Evolutionary conservation across 2,329 filamentous ascomycete species (phyloP).

Genomic region (Penicillium sp.): DNA sequence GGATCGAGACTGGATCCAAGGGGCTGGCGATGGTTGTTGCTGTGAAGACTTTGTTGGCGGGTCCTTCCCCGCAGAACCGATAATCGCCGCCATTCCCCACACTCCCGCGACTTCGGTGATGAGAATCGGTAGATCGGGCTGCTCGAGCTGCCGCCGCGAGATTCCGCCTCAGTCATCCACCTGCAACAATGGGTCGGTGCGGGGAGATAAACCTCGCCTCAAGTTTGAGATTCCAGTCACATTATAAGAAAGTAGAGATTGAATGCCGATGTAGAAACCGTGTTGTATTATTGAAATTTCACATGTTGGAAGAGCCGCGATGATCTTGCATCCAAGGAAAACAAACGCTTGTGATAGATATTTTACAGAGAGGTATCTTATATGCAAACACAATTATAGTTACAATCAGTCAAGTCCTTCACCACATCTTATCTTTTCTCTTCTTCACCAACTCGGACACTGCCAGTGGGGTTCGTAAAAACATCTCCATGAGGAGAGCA

Average conservation of each 20-base stretch:
- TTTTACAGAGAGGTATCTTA: constrained; percentile 19
- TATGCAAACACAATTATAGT: constrained; percentile 7
- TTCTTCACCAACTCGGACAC: constrained; percentile 28
- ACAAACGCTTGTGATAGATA: constrained; percentile 10
- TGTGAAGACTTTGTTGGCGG: neutral
- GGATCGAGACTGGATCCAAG: neutral
- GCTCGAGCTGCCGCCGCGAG: neutral
- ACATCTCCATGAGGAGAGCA: constrained; percentile 64
- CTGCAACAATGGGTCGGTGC: neutral
- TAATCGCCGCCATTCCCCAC: constrained; percentile 9
- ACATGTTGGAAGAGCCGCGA: neutral
- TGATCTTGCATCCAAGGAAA: neutral
- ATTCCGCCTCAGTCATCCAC: neutral
- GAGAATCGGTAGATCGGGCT: constrained; percentile 9
- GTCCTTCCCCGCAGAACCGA: constrained; percentile 14
- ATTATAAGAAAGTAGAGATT: neutral
- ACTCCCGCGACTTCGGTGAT: constrained; percentile 11
- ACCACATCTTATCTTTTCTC: constrained; percentile 22
- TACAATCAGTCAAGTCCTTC: constrained; percentile 4
- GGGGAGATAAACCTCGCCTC: neutral
- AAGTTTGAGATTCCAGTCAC: neutral
- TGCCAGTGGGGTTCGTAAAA: constrained; percentile 40
- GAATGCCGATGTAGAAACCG: neutral
- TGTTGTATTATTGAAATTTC: neutral
- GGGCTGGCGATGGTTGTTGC: neutral